A percentile compares a stretch with the other conserved stretches of the same genome.
These are phyloP conservation scores for Jacaranda mimosifolia DNA, from an alignment of 257 asterid species.

Conservation along the genomic window DNA sequence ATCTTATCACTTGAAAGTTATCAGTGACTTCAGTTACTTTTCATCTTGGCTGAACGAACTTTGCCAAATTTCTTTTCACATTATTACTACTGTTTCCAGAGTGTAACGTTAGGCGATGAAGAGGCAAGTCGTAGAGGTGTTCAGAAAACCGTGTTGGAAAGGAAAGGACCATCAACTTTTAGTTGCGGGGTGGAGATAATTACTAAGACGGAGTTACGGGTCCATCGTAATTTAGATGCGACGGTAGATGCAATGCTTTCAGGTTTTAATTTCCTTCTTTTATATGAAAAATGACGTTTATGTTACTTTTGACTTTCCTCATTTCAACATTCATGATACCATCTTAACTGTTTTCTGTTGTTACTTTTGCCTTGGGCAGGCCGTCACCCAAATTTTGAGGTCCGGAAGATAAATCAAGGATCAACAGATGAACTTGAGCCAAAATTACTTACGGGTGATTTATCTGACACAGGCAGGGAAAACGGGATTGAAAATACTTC, in stretches of 20 bases:
- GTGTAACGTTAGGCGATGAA: conserved; percentile 98
- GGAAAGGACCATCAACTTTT: conserved; percentile 97
- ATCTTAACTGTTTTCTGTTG: conserved; percentile 30
- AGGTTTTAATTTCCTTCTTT: conserved; percentile 54
- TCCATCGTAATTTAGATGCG: conserved; percentile 83
- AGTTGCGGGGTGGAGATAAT: conserved; percentile 93
- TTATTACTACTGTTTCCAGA: conserved; percentile 57
- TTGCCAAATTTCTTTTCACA: conserved; percentile 23
- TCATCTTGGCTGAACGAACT: conserved; percentile 1
- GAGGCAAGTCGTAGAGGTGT: conserved; percentile 98
- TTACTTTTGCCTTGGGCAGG: conserved; percentile 58
- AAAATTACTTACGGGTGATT: conserved; percentile 38
- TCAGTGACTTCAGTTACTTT: conserved; percentile 14
- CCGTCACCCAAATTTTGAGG: conserved; percentile 75
- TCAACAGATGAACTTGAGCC: conserved; percentile 45
- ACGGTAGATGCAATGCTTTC: conserved; percentile 91
- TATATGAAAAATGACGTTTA: conserved; percentile 25
- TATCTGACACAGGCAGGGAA: conserved; percentile 46
- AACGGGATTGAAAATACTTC: conserved; percentile 44
- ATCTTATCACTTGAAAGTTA: conserved; percentile 31
- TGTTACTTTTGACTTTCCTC: conserved; percentile 10
- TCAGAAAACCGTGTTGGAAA: conserved; percentile 91
- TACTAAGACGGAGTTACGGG: conserved; percentile 77
- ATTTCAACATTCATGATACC: conserved; percentile 20
- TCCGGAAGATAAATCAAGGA: conserved; percentile 68